Percentiles rank a stretch among this genome's conserved stretches.
phyloP scores from a whole-genome alignment of 495 filamentous ascomycete species.

The Neurospora africana region DNA sequence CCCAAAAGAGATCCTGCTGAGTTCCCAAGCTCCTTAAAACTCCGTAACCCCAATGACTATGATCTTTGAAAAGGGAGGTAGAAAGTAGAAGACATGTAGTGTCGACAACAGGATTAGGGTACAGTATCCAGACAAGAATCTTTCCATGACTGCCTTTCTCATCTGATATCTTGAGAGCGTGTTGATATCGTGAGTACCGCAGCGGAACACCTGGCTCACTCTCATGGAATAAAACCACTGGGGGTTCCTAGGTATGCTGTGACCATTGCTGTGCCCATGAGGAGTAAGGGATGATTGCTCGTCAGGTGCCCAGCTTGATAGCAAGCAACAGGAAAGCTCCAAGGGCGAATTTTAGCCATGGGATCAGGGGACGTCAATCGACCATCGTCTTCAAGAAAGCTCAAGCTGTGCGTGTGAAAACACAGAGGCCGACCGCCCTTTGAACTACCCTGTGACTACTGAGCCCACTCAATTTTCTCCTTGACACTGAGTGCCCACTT shows the following conservation, averaged over 20 bases:
- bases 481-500: slow-evolving; percentile 59
- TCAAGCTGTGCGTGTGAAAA: neutral
- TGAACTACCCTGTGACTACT: slow-evolving; percentile 18
- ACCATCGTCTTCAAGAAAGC: neutral
- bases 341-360: neutral
- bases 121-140: neutral
- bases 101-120: neutral
- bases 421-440: neutral
- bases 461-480: slow-evolving; percentile 41
- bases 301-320: neutral
- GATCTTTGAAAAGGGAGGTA: neutral
- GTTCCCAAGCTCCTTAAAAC: neutral
- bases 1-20: neutral
- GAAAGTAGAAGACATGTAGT: neutral
- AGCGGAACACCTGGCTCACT: neutral
- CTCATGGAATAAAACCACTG: neutral
- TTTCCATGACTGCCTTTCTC: neutral
- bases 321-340: neutral
- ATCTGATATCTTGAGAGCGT: neutral
- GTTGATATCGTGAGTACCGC: neutral
- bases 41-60: neutral
- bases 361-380: neutral
- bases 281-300: neutral
- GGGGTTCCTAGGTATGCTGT: neutral
- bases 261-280: neutral